Base-by-base conservation (phyloP, 1,284 basidiomycete species). In the Ceratobasidium sp. region DNA sequence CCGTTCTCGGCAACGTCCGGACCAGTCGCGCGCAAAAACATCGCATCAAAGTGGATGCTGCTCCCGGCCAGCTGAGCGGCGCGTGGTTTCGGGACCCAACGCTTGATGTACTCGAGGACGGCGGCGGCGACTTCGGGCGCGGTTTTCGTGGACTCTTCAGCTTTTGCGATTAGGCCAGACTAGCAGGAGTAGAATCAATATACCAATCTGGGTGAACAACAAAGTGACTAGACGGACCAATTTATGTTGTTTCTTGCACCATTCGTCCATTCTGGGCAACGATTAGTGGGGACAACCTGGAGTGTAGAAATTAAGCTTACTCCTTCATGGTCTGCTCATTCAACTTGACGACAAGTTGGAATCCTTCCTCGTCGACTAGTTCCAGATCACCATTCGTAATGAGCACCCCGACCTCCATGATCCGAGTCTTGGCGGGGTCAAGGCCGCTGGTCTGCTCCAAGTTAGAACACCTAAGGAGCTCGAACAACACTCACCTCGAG, bases 331-430 rank as follows among this genome's bases (percentile, higher is more conserved):
- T 80, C 17, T 83, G 81, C 81, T 91, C 91, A 68, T 92, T 88
- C 0, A 90, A 91, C 25, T 83, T 84, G 70, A 96, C 90, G 25
- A 94, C 88, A 79, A 88, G 94, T 79, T 90, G 84, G 9, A 96
- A 85, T 2, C 95, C 93, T 32, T 69, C 81, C 7, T 90, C 86
- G 81, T 96, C 94, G 1, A 96, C 88, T 6, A 88, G 81, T n/a
- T 92, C 87, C 49, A 96, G 84, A 77, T 95, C 87, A 9, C 93
- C 94, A 78, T 96, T 88, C 0, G 95, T 96, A 67, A 96, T 91
- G 37, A 96, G 83, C 44, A 95, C 92, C 0, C 84, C 95, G 89
- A 82, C 79, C 82, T 96, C 94, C 3, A 96, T 82, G 34, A 96
- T 89, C 76, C 89, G 90, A 82, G 95, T 92, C 43, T 83, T 89